Base-by-base conservation (phyloP, 1,284 basidiomycete species). In the Cryptococcus floricola region DNA sequence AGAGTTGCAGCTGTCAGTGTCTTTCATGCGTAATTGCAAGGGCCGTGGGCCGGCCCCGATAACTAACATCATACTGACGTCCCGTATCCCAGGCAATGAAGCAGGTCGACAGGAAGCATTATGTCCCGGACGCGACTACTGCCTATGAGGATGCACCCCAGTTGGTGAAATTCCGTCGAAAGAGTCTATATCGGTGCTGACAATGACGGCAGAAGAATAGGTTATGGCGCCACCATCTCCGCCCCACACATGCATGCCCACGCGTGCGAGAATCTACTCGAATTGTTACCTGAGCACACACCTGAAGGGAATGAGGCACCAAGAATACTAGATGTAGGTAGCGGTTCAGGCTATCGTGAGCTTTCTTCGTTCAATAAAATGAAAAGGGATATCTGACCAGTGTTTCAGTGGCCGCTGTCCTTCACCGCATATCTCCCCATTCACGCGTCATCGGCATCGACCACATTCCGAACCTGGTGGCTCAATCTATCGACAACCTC, bases 391-490 rank as follows among this genome's bases (percentile, higher is more conserved):
- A 45, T 31, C 41, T 25, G 3, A 39, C 25, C 27, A 8, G n/a
- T 46, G 19, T 25, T 4, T 19, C 25, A 77, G 76, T 78, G 9
- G 71, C 71, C 23, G 89, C 87, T 0, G 85, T 94, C 5, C 79
- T 96, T 38, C 83, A 90, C 67, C 84, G 87, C 57, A 82, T 91
- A 14, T 72, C 74, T 4, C 69, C 73, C 8, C 71, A 71, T 41
- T 88, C 87, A 7, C 86, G 80, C 59, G 87, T 97, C 3, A 80
- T 96, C 13, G 94, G 92, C 2, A 89, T 98, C 61, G 95, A 98
- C 53, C 95, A 98, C 73, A 86, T 98, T 61, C 80, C 83, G 0
- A 84, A 86, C 63, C 81, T 96, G 10, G 84, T 86, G 2, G 82
- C 87, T 4, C 84, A 85, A 80, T 88, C 88, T 0, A 74, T 81